These are phyloP conservation scores for Pythium coloratum DNA, from an alignment of 352 stramenopile species.

Conservation along the genomic window DNA sequence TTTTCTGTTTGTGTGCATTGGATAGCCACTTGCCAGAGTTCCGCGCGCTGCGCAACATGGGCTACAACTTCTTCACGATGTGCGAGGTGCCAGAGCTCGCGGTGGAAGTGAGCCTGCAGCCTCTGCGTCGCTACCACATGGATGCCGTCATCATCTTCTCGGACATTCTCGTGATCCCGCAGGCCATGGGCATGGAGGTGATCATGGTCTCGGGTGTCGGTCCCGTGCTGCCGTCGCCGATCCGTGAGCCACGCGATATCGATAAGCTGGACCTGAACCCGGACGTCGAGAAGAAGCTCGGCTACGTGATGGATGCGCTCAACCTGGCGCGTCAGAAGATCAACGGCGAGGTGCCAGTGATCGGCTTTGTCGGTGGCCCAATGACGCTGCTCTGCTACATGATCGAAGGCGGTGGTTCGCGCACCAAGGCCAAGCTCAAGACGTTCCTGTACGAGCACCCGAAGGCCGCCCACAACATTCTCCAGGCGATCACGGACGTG, in stretches of 20 bases:
- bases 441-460: slow-evolving; percentile 95
- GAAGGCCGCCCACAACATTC: slow-evolving; percentile 87
- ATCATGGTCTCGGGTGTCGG: slow-evolving; percentile 95
- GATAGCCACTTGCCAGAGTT: slow-evolving; percentile 87
- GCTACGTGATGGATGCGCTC: slow-evolving; percentile 95
- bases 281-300: slow-evolving; percentile 92
- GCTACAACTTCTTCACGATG: slow-evolving; percentile 92
- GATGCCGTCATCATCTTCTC: slow-evolving; percentile 99
- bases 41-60: slow-evolving; percentile 72
- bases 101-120: slow-evolving; percentile 97
- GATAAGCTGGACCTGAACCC: slow-evolving; percentile 87
- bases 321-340: slow-evolving; percentile 92
- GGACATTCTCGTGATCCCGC: slow-evolving; percentile 98
- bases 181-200: slow-evolving; percentile 96
- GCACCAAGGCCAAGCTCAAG: slow-evolving; percentile 94
- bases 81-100: slow-evolving; percentile 82
- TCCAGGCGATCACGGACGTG: slow-evolving; percentile 94
- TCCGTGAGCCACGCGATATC: slow-evolving; percentile 87
- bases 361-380: slow-evolving; percentile 97
- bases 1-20: not conserved
- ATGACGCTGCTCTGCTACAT: slow-evolving; percentile 99
- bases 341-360: slow-evolving; percentile 93
- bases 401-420: slow-evolving; percentile 95
- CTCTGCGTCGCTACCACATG: slow-evolving; percentile 91
- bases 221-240: slow-evolving; percentile 77